These are phyloP conservation scores for Phalaenopsis equestris DNA, from an alignment of 106 monocot species.

Conservation along the genomic window DNA sequence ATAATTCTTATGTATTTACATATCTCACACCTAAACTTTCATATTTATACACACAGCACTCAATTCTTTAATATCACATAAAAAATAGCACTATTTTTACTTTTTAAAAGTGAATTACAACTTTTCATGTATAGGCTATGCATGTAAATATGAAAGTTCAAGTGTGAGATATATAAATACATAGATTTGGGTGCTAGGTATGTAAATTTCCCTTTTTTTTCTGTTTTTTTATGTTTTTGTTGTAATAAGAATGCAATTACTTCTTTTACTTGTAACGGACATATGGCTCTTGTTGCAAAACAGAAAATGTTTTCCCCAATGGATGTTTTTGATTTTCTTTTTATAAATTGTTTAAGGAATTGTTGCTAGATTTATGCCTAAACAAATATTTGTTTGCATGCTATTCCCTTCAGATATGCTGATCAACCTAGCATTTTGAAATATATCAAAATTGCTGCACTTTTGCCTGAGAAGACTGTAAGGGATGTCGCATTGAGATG, in stretches of 20 bases:
- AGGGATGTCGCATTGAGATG: slow-evolving; percentile 80
- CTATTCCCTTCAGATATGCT: slow-evolving; percentile 27
- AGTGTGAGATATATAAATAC: no score
- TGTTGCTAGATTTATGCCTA: background rate
- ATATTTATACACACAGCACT: no score
- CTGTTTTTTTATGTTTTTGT: background rate
- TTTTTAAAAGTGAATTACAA: no score
- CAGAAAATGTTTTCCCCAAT: background rate
- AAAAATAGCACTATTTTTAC: no score
- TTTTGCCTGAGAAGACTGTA: slow-evolving; percentile 51
- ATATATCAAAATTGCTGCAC: slow-evolving; percentile 72
- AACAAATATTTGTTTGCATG: background rate
- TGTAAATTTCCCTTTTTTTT: no score
- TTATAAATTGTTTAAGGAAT: background rate
- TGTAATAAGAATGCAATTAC: background rate
- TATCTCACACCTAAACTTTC: no score
- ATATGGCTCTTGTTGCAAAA: background rate
- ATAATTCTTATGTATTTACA: no score
- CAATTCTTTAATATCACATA: no score
- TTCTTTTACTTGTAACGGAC: background rate
- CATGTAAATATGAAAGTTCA: no score
- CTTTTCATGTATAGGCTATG: no score
- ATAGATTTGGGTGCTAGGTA: no score
- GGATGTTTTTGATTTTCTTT: background rate
- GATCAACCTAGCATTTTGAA: slow-evolving; percentile 45